These are phyloP conservation scores for Fennellomyces sp. DNA, from an alignment of 371 early-diverging fungal genomes.

Conservation along the genomic window DNA sequence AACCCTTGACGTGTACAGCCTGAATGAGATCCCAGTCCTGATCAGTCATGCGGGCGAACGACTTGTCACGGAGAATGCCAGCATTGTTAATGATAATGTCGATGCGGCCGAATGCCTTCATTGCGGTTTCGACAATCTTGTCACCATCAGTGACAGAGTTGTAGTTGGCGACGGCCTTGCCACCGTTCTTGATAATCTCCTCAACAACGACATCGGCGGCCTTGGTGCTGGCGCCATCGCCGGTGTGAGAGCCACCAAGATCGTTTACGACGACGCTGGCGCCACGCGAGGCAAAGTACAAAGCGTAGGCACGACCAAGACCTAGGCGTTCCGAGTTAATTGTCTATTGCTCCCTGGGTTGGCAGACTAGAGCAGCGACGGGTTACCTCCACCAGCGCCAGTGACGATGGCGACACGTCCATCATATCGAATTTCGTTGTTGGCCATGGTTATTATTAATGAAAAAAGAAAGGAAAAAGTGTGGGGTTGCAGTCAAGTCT, in stretches of 20 bases:
- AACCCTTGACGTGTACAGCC: slow-evolving; percentile 91
- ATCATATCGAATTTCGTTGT: slow-evolving; percentile 76
- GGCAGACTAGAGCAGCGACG: too few species aligned
- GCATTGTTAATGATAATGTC: slow-evolving; percentile 98
- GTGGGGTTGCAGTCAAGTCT: background rate
- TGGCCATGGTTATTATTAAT: slow-evolving; percentile 23
- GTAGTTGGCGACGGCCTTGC: slow-evolving; percentile 97
- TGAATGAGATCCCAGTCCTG: slow-evolving; percentile 95
- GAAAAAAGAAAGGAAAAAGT: slow-evolving; percentile 1
- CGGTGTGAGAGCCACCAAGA: slow-evolving; percentile 84
- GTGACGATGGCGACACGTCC: slow-evolving; percentile 94
- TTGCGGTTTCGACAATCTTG: slow-evolving; percentile 94
- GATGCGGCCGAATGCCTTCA: slow-evolving; percentile 93
- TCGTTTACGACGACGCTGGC: slow-evolving; percentile 92
- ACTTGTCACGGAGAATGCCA: slow-evolving; percentile 95
- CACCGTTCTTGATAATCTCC: slow-evolving; percentile 90
- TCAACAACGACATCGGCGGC: slow-evolving; percentile 97
- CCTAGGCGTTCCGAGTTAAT: too few species aligned
- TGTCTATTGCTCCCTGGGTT: too few species aligned
- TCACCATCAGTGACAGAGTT: slow-evolving; percentile 96
- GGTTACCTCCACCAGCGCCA: slow-evolving; percentile 96
- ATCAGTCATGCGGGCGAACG: slow-evolving; percentile 95
- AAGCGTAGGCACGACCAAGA: slow-evolving; percentile 90
- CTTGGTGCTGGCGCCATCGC: slow-evolving; percentile 71
- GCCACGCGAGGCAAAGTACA: slow-evolving; percentile 89